Evolutionary conservation across 2,329 filamentous ascomycete genomes (phyloP).

Genomic region (Trichophyton simii): DNA sequence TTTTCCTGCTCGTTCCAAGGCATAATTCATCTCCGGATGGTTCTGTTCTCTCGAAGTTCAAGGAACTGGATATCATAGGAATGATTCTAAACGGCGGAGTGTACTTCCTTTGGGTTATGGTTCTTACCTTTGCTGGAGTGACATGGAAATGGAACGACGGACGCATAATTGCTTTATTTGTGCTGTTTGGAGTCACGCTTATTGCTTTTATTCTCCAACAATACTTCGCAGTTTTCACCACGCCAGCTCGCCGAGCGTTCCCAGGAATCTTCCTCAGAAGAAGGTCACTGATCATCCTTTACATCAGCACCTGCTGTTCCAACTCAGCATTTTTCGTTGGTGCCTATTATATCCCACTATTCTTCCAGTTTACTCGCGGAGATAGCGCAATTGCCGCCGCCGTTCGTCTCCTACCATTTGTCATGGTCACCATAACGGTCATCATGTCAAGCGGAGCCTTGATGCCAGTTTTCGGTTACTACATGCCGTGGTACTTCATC

Average conservation of each 20-base stretch:
- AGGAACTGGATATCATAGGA: constrained; percentile 34
- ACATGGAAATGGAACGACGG: constrained; percentile 37
- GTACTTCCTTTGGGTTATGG: constrained; percentile 33
- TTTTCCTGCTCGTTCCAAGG: constrained; percentile 3
- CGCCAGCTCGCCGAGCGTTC: constrained; percentile 34
- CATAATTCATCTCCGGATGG: neutral
- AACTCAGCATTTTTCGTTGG: constrained; percentile 27
- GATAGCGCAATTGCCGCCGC: constrained; percentile 24
- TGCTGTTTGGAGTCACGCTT: constrained; percentile 34
- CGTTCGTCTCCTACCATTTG: constrained; percentile 24
- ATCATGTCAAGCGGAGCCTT: constrained; percentile 16
- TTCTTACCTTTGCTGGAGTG: constrained; percentile 39
- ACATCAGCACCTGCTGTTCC: constrained; percentile 28
- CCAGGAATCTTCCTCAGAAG: constrained; percentile 37
- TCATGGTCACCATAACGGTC: constrained; percentile 17
- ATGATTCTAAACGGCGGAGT: constrained; percentile 31
- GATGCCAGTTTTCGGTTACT: constrained; percentile 17
- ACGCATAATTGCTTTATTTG: constrained; percentile 37
- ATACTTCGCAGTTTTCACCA: constrained; percentile 30
- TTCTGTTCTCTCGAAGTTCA: constrained; percentile 14
- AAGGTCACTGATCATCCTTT: constrained; percentile 32
- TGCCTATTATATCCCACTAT: constrained; percentile 44
- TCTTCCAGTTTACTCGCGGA: constrained; percentile 41
- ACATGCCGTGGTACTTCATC: constrained; percentile 20
- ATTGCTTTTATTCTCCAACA: constrained; percentile 39